Evolutionary conservation across 2,329 filamentous ascomycete genomes (phyloP).

Genomic region (Cladophialophora exuberans): DNA sequence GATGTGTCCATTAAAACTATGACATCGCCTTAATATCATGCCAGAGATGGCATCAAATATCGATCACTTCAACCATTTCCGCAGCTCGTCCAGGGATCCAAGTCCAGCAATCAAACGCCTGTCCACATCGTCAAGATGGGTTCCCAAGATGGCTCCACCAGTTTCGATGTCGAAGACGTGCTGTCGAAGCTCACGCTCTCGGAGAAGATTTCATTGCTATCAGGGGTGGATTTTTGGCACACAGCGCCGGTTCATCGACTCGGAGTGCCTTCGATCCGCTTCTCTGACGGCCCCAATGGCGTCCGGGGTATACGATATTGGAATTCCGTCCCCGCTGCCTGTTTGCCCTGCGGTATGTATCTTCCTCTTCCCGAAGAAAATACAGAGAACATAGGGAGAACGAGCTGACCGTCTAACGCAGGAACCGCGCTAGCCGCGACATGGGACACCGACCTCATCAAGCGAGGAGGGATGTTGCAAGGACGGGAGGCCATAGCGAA

Average conservation of each 20-base stretch:
- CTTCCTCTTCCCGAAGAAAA: not conserved
- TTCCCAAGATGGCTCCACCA: conserved; percentile 21
- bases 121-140: conserved; percentile 20
- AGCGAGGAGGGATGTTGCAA: conserved; percentile 70
- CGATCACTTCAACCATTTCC: too few relatives aligned
- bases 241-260: conserved; percentile 66
- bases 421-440: conserved; percentile 78
- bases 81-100: too few relatives aligned
- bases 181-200: conserved; percentile 41
- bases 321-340: conserved; percentile 69
- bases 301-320: conserved; percentile 71
- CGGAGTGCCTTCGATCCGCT: conserved; percentile 66
- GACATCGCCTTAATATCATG: too few relatives aligned
- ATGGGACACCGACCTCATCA: conserved; percentile 73
- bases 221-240: conserved; percentile 71
- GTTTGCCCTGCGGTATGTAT: conserved; percentile 68
- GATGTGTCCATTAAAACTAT: too few relatives aligned
- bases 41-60: too few relatives aligned
- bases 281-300: conserved; percentile 71
- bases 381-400: not conserved
- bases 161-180: conserved; percentile 34
- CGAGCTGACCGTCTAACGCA: too few relatives aligned
- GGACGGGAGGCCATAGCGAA: conserved; percentile 73
- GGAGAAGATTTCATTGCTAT: conserved; percentile 60
- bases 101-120: too few relatives aligned